Evolutionary conservation across 805 yeast species (phyloP).

Genomic region (Wickerhamiella australiensis): DNA sequence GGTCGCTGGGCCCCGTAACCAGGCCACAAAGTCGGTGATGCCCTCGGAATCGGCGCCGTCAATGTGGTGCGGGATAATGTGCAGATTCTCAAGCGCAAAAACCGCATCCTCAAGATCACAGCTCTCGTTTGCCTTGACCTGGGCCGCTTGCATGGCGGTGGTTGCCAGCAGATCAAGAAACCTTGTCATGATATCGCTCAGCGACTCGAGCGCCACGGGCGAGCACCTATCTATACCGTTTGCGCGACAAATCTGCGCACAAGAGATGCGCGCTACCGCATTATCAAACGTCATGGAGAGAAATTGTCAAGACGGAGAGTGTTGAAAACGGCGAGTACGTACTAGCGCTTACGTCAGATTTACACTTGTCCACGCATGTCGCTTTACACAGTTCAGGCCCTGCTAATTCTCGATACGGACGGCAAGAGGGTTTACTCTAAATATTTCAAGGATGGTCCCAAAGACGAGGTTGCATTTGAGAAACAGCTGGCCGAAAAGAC

Average conservation of each 20-base stretch:
- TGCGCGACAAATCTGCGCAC: conserved; percentile 52
- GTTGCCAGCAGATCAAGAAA: conserved; percentile 44
- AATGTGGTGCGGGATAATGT: conserved; percentile 49
- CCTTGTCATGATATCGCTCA: conserved; percentile 66
- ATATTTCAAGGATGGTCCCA: conserved; percentile 48
- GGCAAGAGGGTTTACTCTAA: conserved; percentile 75
- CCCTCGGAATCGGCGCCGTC: conserved; percentile 37
- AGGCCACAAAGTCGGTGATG: conserved; percentile 39
- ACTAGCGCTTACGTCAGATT: neutral
- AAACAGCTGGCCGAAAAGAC: conserved; percentile 58
- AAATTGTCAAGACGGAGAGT: no score
- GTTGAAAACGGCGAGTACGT: no score
- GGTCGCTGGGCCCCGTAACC: conserved; percentile 31
- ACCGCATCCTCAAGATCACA: conserved; percentile 55
- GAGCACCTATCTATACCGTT: conserved; percentile 74
- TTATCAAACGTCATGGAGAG: conserved; percentile 30
- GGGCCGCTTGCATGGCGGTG: conserved; percentile 41
- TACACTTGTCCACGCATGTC: conserved; percentile 27
- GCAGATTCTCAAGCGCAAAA: conserved; percentile 53
- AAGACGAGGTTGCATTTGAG: conserved; percentile 71
- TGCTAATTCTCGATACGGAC: conserved; percentile 65
- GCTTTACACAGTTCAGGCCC: conserved; percentile 70
- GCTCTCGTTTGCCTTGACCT: conserved; percentile 35
- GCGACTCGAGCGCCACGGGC: conserved; percentile 55
- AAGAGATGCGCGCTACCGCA: conserved; percentile 37